Base-by-base conservation (phyloP, 2,329 filamentous ascomycete species). In the Paracorniculantispora psalliotae region DNA sequence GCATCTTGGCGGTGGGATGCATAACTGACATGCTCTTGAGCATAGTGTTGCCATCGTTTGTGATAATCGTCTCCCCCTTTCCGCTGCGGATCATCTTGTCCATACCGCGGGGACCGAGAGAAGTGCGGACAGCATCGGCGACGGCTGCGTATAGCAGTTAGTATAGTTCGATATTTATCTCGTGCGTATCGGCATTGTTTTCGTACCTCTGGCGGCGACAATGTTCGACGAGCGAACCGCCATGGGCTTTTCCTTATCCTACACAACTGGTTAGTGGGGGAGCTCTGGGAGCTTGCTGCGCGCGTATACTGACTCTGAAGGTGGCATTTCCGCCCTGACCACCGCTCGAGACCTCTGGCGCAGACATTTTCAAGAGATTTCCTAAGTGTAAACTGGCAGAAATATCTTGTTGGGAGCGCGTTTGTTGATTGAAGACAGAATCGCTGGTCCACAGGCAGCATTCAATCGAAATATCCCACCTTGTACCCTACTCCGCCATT, bases 1-100 rank as follows among this genome's bases (percentile, higher is more conserved):
- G 83, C 94, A 99, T 99, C 80, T 96, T 97, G 54, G 94, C 94
- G 51, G 96, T 96, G n/a, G 94, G 94, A 73, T 99, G 94, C 89
- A 99, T 92, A 66, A 99, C 94, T 65, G 91, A 90, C 94, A 99
- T 97, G 81, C 93, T 93, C 79, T 90, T 96, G 71, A 99, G 80
- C 93, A 99, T 99, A 60, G 94, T 99, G 80, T 96, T 96, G 74
- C 94, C 94, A 77, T 99, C 94, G 81, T 99, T 99, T 71, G 94
- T 99, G 79, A 99, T 99, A 75, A 97, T 94, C 60, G 92, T 97
- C 76, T 96, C 91, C 78, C 93, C 94, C 79, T 91, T 96, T 73
- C 92, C 90, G 61, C 89, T 96, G 81, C 96, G 90, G 69, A 99
- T 97, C 92, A 97, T 97, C 82, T 97, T 97, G 80, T 97, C 92